Evolutionary conservation across 2,329 filamentous ascomycete species (phyloP).

Genomic region (Fusarium fracticaudum): DNA sequence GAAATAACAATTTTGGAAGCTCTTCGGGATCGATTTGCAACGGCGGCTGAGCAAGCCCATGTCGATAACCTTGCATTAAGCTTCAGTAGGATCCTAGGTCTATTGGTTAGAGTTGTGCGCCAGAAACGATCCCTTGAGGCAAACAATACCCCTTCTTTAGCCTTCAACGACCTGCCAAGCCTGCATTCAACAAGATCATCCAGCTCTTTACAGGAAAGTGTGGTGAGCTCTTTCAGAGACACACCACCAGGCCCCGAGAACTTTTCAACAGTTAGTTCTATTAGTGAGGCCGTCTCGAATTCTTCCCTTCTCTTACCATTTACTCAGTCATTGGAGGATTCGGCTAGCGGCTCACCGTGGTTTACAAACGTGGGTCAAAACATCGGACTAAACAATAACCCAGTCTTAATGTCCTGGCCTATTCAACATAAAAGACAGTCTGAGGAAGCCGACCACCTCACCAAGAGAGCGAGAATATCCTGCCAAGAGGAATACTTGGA

Average conservation of each 20-base stretch:
- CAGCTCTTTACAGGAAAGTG: constrained; percentile 28
- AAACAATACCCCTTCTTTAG: constrained; percentile 28
- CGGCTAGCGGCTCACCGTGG: constrained; percentile 27
- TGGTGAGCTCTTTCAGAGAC: constrained; percentile 33
- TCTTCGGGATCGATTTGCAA: constrained; percentile 34
- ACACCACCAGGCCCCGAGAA: constrained; percentile 35
- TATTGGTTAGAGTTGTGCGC: constrained; percentile 29
- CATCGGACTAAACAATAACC: background rate
- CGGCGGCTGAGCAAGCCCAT: constrained; percentile 27
- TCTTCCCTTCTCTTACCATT: constrained; percentile 36
- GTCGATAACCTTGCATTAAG: constrained; percentile 32
- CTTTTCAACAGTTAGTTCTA: constrained; percentile 21
- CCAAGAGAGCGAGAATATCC: constrained; percentile 34
- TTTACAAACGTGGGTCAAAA: background rate
- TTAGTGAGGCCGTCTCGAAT: constrained; percentile 9
- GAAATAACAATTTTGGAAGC: constrained; percentile 39
- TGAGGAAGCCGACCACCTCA: constrained; percentile 15
- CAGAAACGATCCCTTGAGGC: constrained; percentile 26
- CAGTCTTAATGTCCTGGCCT: constrained; percentile 27
- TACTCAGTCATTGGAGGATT: constrained; percentile 29
- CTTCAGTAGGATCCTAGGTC: constrained; percentile 31
- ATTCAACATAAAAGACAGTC: constrained; percentile 36
- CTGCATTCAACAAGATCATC: constrained; percentile 37
- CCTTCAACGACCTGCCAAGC: constrained; percentile 40
- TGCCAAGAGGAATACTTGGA: constrained; percentile 38